Evolutionary conservation across 495 filamentous ascomycete species (phyloP), one percentile per base, ranked within the genome.

Genomic region (Penicillium nucicola): DNA sequence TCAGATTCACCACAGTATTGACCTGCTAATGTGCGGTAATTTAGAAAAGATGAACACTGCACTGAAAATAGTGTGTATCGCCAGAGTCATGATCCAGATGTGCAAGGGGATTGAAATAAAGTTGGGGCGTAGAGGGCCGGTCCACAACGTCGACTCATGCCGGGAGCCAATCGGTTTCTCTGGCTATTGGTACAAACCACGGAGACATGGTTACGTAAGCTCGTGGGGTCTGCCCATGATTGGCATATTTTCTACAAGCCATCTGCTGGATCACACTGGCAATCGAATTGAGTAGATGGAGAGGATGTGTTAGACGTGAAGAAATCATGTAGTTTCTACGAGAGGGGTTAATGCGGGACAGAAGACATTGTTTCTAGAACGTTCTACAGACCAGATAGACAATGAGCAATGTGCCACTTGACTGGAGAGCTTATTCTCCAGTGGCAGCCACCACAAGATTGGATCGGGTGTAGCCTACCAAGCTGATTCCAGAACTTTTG

Each of bases 171-270:
- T 42, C 23, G 23, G 40, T 42, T 31, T 15, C 40, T 42, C 40
- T 13, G 40, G n/a, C n/a, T 25, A 17, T 25, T 31, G 31, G 23
- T 42, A 23, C 23, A 17, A 13, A 41, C 25, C 17, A 13, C 12
- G 40, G 40, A 42, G 23, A 42, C 20, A 30, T 42, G 30, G 3
- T 23, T 23, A 42, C 23, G 6, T 23, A 23, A 23, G 22, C 22
- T 23, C 22, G 31, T 42, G 19, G 30, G 28, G 40, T 42, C 40
- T 25, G 5, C 15, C 13, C 40, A 42, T 30, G 30, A 42, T 28
- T 31, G 17, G 40, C 23, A 42, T 42, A 42, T 13, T 42, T 42
- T 31, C 23, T 42, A 42, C 22, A 42, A 42, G 40, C 40, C 31
- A 42, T 42, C 22, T 42, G 40, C 40, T 42, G 31, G 40, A 42